Base-by-base conservation (phyloP, 192 early-diverging fungal genomes). In the Coemansia sp. region DNA sequence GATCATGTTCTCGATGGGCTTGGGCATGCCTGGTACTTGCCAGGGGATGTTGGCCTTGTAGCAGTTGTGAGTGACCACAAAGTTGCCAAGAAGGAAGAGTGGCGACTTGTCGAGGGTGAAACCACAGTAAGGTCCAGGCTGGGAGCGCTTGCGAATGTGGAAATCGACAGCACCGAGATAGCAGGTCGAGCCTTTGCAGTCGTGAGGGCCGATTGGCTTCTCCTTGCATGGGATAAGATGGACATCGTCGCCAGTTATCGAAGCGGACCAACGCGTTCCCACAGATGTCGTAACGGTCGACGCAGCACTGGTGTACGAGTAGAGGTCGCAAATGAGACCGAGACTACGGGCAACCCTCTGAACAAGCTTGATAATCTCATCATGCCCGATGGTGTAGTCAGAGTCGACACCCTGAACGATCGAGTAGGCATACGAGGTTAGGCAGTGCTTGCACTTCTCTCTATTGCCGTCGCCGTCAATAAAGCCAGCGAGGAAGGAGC, bases 21-120 rank as follows among this genome's bases (percentile, higher is more conserved):
- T 91, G n/a, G 98, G 96, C 87, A 99, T 88, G 42, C 96, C 96
- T 52, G 96, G 95, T 17, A 99, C 96, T 74, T 97, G 96, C 98
- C 98, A 99, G 38, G 98, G 96, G 70, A 97, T 96, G 77, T 99
- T 99, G 33, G 98, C 96, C 85, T 99, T 99, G 93, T 94, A 97
- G 77, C 87, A 90, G 66, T 79, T 85, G 70, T 77, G 63, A 4
- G 75, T 72, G 43, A 78, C 72, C 47, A 70, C 52, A 47, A 72
- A 46, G 73, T 73, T 74, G n/a, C 50, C 69, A 42, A 80, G 68
- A 35, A 74, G 32, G 62, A 74, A 80, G 26, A 74, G 68, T 37
- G 72, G 66, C 14, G 73, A 67, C 14, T 63, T 69, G 28, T 58
- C 69, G 5, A 80, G 68, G 62, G 74, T 73, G 13, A 78, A 67